Conservation (phyloP, 768 basidiomycete genomes). For the Auriculariales sp. region DNA sequence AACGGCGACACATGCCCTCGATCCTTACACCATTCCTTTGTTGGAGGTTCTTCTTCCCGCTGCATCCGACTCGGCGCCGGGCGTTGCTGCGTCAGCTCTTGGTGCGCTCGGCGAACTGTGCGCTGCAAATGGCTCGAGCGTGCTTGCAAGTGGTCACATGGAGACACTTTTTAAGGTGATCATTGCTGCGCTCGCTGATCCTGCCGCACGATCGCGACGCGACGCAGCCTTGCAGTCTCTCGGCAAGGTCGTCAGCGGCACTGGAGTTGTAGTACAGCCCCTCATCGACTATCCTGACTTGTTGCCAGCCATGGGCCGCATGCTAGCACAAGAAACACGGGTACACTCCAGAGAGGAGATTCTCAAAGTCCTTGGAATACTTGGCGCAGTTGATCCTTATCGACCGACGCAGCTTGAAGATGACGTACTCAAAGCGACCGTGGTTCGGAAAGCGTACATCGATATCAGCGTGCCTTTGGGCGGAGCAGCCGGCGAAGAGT, state of each 20-base stretch:
- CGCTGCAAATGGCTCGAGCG: constrained; percentile 86
- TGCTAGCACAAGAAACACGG: constrained; percentile 68
- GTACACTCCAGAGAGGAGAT: constrained; percentile 69
- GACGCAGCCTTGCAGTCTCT: constrained; percentile 90
- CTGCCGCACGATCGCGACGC: constrained; percentile 62
- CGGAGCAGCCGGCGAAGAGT: constrained; percentile 65
- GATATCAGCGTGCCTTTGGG: background rate
- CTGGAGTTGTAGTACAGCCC: constrained; percentile 86
- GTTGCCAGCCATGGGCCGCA: constrained; percentile 68
- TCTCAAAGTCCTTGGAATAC: constrained; percentile 86
- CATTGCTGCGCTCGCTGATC: constrained; percentile 75
- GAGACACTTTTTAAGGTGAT: constrained; percentile 83
- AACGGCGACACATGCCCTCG: constrained; percentile 85
- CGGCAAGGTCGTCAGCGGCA: constrained; percentile 90
- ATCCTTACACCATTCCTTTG: constrained; percentile 90
- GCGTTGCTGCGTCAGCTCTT: constrained; percentile 82
- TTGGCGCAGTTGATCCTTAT: constrained; percentile 94
- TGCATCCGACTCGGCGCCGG: constrained; percentile 69
- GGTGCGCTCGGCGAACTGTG: constrained; percentile 91
- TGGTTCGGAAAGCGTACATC: background rate
- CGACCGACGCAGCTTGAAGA: constrained; percentile 20
- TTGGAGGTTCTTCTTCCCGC: constrained; percentile 84
- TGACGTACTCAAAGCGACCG: background rate
- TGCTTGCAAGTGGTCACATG: constrained; percentile 49
- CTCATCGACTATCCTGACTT: constrained; percentile 85